Evolutionary conservation across 2,329 filamentous ascomycete species (phyloP).

Genomic region (Rutstroemia sp.): DNA sequence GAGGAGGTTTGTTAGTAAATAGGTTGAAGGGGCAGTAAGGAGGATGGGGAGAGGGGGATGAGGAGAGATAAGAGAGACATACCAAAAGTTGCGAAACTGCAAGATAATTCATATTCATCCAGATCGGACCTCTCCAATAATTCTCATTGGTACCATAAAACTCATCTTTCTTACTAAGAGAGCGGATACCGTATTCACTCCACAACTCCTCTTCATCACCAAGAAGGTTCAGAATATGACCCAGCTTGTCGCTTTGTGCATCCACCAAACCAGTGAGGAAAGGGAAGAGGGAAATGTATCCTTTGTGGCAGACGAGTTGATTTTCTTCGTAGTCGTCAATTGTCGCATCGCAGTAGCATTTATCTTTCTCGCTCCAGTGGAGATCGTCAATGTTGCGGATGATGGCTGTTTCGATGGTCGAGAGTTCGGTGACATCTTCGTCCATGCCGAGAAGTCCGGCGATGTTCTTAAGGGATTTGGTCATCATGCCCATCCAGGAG

Average conservation of each 20-base stretch:
- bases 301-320: slow-evolving; percentile 86
- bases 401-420: slow-evolving; percentile 67
- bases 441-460: slow-evolving; percentile 65
- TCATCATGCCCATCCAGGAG: slow-evolving; percentile 97
- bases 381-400: slow-evolving; percentile 81
- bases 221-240: slow-evolving; percentile 69
- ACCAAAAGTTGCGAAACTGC: slow-evolving; percentile 71
- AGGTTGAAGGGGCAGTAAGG: not conserved
- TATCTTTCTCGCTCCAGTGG: slow-evolving; percentile 77
- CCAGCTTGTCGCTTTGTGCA: slow-evolving; percentile 66
- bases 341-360: slow-evolving; percentile 89
- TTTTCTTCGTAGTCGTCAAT: slow-evolving; percentile 95
- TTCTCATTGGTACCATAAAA: slow-evolving; percentile 90
- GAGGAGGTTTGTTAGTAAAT: slow-evolving; percentile 27
- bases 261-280: slow-evolving; percentile 79
- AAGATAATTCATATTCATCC: slow-evolving; percentile 96
- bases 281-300: slow-evolving; percentile 89
- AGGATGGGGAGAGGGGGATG: not conserved
- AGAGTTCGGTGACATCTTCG: slow-evolving; percentile 70
- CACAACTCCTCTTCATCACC: slow-evolving; percentile 80
- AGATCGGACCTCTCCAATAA: slow-evolving; percentile 92
- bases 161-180: slow-evolving; percentile 74
- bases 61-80: slow-evolving; percentile 34
- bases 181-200: slow-evolving; percentile 81
- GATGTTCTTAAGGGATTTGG: slow-evolving; percentile 73